Evolutionary conservation across 2,329 filamentous ascomycete species (phyloP).

Genomic region (Bertia moriformis): DNA sequence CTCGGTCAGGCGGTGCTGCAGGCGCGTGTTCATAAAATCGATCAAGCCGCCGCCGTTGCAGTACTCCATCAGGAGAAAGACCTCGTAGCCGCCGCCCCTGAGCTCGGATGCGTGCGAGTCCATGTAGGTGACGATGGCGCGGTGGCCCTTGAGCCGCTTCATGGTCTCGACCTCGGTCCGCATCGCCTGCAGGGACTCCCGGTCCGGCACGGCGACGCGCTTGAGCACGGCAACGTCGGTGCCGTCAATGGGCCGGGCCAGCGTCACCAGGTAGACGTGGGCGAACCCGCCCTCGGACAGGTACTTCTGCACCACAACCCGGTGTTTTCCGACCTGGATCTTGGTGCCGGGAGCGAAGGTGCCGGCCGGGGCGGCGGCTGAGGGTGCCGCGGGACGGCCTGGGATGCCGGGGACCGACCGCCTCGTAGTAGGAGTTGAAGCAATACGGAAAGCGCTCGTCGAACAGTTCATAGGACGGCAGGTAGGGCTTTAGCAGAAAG

Average conservation of each 20-base stretch:
- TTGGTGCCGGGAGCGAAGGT: constrained; percentile 90
- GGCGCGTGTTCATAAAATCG: constrained; percentile 97
- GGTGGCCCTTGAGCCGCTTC: constrained; percentile 97
- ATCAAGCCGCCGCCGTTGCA: constrained; percentile 91
- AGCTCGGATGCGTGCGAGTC: constrained; percentile 95
- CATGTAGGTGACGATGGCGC: constrained; percentile 91
- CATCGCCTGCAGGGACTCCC: constrained; percentile 87
- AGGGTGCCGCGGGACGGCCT: too few relatives aligned
- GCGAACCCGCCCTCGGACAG: constrained; percentile 96
- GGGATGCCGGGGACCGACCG: too few relatives aligned
- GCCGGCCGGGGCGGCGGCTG: constrained; percentile 46
- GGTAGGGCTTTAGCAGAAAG: too few relatives aligned
- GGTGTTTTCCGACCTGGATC: constrained; percentile 85
- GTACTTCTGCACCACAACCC: constrained; percentile 90
- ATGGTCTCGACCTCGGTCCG: constrained; percentile 97
- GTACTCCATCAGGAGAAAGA: constrained; percentile 96
- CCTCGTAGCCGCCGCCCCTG: constrained; percentile 85
- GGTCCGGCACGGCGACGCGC: constrained; percentile 90
- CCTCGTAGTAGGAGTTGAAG: too few relatives aligned
- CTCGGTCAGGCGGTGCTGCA: constrained; percentile 92
- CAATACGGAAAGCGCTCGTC: too few relatives aligned
- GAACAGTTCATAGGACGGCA: too few relatives aligned
- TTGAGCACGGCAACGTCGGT: constrained; percentile 78
- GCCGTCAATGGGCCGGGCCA: constrained; percentile 63
- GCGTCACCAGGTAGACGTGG: constrained; percentile 89